A percentile compares a stretch with the other conserved stretches of the same genome.
These are phyloP conservation scores for Salisapilia sapeloensis DNA, from an alignment of 352 stramenopile genomes.

Conservation along the genomic window DNA sequence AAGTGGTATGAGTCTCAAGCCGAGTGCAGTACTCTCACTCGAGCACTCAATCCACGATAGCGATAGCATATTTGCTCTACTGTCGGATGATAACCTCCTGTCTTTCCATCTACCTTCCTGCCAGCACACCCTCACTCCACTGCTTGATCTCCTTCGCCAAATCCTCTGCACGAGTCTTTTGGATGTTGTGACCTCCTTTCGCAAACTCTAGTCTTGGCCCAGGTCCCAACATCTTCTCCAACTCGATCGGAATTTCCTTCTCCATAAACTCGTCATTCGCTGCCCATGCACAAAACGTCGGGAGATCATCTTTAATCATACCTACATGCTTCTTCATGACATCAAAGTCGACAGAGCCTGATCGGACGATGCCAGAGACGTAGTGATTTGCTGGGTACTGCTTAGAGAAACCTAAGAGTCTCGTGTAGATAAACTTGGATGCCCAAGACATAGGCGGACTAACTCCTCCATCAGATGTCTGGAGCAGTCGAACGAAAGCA, in stretches of 20 bases:
- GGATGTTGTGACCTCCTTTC: slow-evolving; percentile 6
- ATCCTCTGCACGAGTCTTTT: slow-evolving; percentile 6
- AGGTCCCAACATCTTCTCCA: slow-evolving; percentile 5
- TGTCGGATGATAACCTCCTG: too few relatives aligned
- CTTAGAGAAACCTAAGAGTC: slow-evolving; percentile 11
- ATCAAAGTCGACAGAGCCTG: slow-evolving; percentile 23
- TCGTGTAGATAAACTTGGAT: slow-evolving; percentile 21
- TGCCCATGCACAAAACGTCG: slow-evolving; percentile 23
- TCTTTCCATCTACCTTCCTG: too few relatives aligned
- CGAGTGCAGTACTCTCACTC: too few relatives aligned
- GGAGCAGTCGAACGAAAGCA: slow-evolving; percentile 11
- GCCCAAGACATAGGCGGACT: slow-evolving; percentile 2
- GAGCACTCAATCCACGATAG: too few relatives aligned
- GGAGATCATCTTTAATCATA: slow-evolving; percentile 4
- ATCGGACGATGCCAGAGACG: slow-evolving; percentile 15
- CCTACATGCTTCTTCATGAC: slow-evolving; percentile 13
- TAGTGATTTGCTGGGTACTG: slow-evolving; percentile 12
- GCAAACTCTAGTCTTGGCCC: slow-evolving; percentile 1
- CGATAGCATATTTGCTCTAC: too few relatives aligned
- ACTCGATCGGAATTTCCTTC: slow-evolving; percentile 13
- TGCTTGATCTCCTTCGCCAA: too few relatives aligned
- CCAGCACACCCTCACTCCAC: too few relatives aligned
- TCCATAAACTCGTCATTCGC: slow-evolving; percentile 31
- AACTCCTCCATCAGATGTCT: slow-evolving; percentile 6
- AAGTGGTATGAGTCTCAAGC: too few relatives aligned